Percentiles rank a stretch among this genome's conserved stretches.
Conservation (phyloP, 352 stramenopile species). For the Pythium chondricola region DNA sequence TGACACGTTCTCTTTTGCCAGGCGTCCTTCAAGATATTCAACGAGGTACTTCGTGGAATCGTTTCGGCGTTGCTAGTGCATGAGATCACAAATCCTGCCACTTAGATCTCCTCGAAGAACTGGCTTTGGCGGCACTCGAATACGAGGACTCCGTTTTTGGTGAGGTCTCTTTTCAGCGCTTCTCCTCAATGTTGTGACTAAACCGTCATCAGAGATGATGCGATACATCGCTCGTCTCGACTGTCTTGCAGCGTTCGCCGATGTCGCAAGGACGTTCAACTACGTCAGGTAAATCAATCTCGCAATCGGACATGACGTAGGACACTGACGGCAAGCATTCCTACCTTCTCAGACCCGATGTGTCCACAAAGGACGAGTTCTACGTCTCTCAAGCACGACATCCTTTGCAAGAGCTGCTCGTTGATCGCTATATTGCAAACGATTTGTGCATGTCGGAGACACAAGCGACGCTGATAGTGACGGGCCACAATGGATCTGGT, state of each 20-base stretch:
- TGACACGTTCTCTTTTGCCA: conserved; percentile 10
- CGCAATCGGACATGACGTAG: too few relatives aligned
- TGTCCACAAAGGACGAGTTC: conserved; percentile 44
- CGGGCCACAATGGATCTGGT: conserved; percentile 85
- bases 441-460: conserved; percentile 41
- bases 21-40: conserved; percentile 80
- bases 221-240: conserved; percentile 61
- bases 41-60: too few relatives aligned
- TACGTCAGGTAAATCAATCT: conserved; percentile 42
- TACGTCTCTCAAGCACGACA: conserved; percentile 58
- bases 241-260: conserved; percentile 62
- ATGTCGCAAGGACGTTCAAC: conserved; percentile 64
- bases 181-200: neutral
- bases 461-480: conserved; percentile 60
- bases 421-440: conserved; percentile 82
- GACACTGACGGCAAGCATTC: too few relatives aligned
- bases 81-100: neutral
- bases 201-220: conserved; percentile 51
- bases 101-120: conserved; percentile 66
- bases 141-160: conserved; percentile 69
- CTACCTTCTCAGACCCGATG: conserved; percentile 31
- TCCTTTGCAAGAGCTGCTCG: conserved; percentile 77
- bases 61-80: too few relatives aligned
- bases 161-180: conserved; percentile 11
- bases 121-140: conserved; percentile 61